phyloP scores from a whole-genome alignment of 495 filamentous ascomycete genomes.

The Hypoxylon rickii region DNA sequence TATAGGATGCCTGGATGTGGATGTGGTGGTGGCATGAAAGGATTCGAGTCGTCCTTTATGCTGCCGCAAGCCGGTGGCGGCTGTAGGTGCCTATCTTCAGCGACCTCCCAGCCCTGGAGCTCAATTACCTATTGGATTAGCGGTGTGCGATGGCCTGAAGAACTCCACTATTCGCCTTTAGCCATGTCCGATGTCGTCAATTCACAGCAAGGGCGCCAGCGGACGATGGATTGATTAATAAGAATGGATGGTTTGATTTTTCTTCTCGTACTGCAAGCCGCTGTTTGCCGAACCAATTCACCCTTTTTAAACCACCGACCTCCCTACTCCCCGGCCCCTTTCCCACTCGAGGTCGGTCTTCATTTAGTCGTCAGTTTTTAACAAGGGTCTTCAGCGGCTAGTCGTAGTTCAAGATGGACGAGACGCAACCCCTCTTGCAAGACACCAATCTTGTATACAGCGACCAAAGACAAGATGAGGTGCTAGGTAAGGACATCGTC shows the following conservation, averaged over 20 bases:
- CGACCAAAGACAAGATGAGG: conserved; percentile 16
- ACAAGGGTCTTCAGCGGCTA: neutral
- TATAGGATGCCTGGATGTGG: too few species aligned
- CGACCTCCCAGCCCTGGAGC: too few species aligned
- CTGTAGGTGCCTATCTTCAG: too few species aligned
- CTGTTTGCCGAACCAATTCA: too few species aligned
- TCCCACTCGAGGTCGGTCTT: too few species aligned
- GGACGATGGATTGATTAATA: neutral
- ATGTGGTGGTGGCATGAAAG: too few species aligned
- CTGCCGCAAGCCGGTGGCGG: too few species aligned
- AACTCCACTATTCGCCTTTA: conserved; percentile 15
- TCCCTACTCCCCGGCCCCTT: too few species aligned
- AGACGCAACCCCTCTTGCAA: conserved; percentile 41
- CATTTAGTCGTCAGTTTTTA: too few species aligned
- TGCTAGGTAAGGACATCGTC: conserved; percentile 37
- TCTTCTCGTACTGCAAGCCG: neutral
- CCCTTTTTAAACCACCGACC: too few species aligned
- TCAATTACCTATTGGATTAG: neutral
- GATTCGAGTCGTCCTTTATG: too few species aligned
- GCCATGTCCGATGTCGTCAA: conserved; percentile 26
- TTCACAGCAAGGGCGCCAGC: conserved; percentile 7
- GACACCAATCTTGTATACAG: conserved; percentile 24
- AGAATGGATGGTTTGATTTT: neutral
- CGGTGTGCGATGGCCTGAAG: too few species aligned
- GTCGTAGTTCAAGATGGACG: conserved; percentile 37